These are phyloP conservation scores for Leptographium galeiforme DNA, from an alignment of 2,329 filamentous ascomycete species.

Conservation along the genomic window DNA sequence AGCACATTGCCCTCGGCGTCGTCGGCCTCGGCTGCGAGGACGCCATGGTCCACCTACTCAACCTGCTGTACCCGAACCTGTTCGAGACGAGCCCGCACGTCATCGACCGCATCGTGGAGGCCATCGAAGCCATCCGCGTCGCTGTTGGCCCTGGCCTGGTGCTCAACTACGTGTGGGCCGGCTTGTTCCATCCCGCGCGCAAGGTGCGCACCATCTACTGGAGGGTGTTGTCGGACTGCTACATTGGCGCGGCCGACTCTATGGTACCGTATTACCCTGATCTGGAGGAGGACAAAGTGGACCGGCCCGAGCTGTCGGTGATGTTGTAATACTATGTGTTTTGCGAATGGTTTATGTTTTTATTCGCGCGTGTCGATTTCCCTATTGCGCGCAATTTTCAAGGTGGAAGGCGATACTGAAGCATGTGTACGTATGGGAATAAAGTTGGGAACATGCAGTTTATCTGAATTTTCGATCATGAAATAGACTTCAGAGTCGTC, in stretches of 20 bases:
- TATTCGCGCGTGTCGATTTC: not conserved
- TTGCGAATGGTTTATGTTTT: not conserved
- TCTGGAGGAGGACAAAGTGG: slow-evolving; percentile 65
- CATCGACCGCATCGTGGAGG: slow-evolving; percentile 94
- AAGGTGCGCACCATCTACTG: slow-evolving; percentile 94
- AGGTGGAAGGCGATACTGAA: not conserved
- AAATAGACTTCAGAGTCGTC: not conserved
- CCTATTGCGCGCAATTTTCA: not conserved
- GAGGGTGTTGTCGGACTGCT: slow-evolving; percentile 93
- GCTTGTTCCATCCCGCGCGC: slow-evolving; percentile 88
- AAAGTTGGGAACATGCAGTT: not conserved
- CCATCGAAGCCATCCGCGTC: slow-evolving; percentile 90
- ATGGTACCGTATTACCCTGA: slow-evolving; percentile 96
- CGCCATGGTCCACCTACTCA: slow-evolving; percentile 94
- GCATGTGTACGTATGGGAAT: not conserved
- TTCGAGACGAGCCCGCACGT: slow-evolving; percentile 98
- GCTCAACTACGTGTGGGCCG: slow-evolving; percentile 97
- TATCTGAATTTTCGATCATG: too few relatives aligned
- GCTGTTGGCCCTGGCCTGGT: slow-evolving; percentile 84
- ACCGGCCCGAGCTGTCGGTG: slow-evolving; percentile 70
- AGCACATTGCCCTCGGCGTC: slow-evolving; percentile 95
- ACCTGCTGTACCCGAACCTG: slow-evolving; percentile 89
- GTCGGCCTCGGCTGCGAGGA: slow-evolving; percentile 95
- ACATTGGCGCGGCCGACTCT: slow-evolving; percentile 82
- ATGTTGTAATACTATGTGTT: slow-evolving; percentile 44